Conservation (phyloP, 2,329 filamentous ascomycete genomes). For the Thermoascus crustaceus region DNA sequence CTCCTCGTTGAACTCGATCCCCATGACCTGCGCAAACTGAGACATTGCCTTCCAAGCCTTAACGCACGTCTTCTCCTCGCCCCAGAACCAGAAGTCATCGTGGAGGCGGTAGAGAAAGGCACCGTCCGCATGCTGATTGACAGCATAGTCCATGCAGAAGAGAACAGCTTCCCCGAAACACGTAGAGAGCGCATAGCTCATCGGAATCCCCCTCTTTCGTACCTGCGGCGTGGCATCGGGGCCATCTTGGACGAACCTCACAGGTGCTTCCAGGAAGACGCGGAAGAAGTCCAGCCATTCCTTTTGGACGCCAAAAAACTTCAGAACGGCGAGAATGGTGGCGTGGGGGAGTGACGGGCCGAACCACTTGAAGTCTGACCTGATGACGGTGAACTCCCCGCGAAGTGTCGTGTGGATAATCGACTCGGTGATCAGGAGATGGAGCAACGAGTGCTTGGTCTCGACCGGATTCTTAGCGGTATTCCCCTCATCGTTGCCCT, state of each 20-base stretch:
- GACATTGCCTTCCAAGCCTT: conserved; percentile 53
- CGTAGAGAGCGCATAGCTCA: conserved; percentile 52
- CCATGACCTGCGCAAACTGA: conserved; percentile 48
- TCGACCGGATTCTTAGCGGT: conserved; percentile 36
- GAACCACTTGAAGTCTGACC: conserved; percentile 53
- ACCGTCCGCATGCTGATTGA: conserved; percentile 51
- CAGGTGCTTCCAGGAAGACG: conserved; percentile 50
- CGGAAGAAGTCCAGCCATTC: conserved; percentile 53
- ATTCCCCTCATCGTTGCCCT: conserved; percentile 20
- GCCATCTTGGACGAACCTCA: conserved; percentile 51
- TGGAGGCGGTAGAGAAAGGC: conserved; percentile 53
- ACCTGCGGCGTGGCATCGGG: conserved; percentile 34
- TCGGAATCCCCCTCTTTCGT: conserved; percentile 51
- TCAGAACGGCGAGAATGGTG: conserved; percentile 50
- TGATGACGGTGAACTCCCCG: conserved; percentile 45
- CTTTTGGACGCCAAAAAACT: conserved; percentile 51
- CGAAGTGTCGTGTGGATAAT: conserved; percentile 42
- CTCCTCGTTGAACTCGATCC: conserved; percentile 49
- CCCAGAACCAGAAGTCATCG: conserved; percentile 63
- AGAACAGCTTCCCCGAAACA: conserved; percentile 53
- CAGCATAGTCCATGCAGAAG: conserved; percentile 58
- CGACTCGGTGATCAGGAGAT: conserved; percentile 49
- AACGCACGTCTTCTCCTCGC: conserved; percentile 44
- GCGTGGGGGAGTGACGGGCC: conserved; percentile 51
- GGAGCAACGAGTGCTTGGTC: conserved; percentile 50